A percentile compares a stretch with the other conserved stretches of the same genome.
These are phyloP conservation scores for Isoetes engelmannii DNA, from an alignment of 83 land plant species.

Conservation along the genomic window DNA sequence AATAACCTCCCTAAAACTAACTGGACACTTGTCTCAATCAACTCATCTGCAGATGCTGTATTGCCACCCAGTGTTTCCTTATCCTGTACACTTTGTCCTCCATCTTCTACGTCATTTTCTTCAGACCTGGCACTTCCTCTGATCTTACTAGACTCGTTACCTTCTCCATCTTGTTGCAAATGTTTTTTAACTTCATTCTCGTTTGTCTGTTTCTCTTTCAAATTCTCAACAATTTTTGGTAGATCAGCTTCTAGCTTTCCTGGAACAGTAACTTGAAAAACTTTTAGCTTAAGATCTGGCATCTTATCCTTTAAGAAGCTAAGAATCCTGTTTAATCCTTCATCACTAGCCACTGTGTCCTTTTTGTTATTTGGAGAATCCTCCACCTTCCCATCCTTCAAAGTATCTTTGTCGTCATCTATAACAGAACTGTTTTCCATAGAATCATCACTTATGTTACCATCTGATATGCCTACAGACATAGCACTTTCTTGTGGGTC, in stretches of 20 bases:
- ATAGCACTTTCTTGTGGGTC: slow-evolving; percentile 20
- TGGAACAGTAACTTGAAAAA: slow-evolving; percentile 29
- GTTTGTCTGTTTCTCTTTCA: neutral
- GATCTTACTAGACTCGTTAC: slow-evolving; percentile 23
- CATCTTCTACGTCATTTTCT: slow-evolving; percentile 14
- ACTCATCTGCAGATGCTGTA: too few relatives aligned
- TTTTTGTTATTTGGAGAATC: slow-evolving; percentile 23
- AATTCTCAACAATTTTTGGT: neutral
- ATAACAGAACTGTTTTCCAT: slow-evolving; percentile 4
- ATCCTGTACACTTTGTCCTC: neutral
- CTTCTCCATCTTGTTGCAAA: neutral
- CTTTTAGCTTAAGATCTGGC: slow-evolving; percentile 64
- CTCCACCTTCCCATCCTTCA: slow-evolving; percentile 38
- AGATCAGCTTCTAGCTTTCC: neutral
- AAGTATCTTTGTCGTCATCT: slow-evolving; percentile 24
- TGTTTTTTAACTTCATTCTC: neutral
- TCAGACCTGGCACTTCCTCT: slow-evolving; percentile 27
- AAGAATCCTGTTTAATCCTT: slow-evolving; percentile 48
- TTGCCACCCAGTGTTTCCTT: neutral
- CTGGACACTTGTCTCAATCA: slow-evolving; percentile 9
- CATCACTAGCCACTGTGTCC: slow-evolving; percentile 30
- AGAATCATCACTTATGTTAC: slow-evolving; percentile 28
- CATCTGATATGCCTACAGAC: slow-evolving; percentile 24
- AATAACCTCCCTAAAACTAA: slow-evolving; percentile 77
- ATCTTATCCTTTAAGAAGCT: slow-evolving; percentile 57